phyloP scores from a whole-genome alignment of 768 basidiomycete species.

The Lactarius evosmus region DNA sequence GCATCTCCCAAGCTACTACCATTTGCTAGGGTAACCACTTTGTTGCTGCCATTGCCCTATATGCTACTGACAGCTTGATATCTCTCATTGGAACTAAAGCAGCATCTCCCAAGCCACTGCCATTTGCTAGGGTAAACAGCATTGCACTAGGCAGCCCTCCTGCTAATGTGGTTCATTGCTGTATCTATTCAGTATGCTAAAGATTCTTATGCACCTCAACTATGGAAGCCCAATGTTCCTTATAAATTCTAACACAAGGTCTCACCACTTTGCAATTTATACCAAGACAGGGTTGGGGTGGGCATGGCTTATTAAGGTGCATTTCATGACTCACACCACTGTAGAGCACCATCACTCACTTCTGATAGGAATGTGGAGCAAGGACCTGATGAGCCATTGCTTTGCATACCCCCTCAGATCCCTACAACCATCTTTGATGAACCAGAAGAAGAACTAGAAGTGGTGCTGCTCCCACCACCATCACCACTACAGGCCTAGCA shows the following conservation, averaged over 20 bases:
- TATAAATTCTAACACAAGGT: constrained; percentile 29
- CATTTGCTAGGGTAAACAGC: constrained; percentile 80
- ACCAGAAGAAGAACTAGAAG: constrained; percentile 1
- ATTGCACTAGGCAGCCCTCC: constrained; percentile 84
- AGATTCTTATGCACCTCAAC: constrained; percentile 21
- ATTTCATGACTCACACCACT: not conserved
- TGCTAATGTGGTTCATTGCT: constrained; percentile 61
- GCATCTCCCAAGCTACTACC: constrained; percentile 36
- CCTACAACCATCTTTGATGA: not conserved
- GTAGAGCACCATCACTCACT: constrained; percentile 23
- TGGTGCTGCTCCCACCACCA: not conserved
- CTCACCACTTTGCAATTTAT: constrained; percentile 53
- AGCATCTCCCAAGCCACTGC: constrained; percentile 30
- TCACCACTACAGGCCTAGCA: too few species aligned
- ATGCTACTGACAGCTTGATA: not conserved
- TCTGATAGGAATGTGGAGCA: constrained; percentile 22
- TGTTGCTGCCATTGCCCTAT: too few species aligned
- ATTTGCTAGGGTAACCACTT: constrained; percentile 82
- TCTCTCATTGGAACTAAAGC: constrained; percentile 2
- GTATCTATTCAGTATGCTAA: not conserved
- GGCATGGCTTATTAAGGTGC: constrained; percentile 79
- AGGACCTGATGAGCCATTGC: constrained; percentile 19
- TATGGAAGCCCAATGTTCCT: not conserved
- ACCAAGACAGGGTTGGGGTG: constrained; percentile 80
- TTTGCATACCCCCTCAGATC: constrained; percentile 25